Evolutionary conservation across 805 yeast species (phyloP).

Genomic region (Priceomyces medius): DNA sequence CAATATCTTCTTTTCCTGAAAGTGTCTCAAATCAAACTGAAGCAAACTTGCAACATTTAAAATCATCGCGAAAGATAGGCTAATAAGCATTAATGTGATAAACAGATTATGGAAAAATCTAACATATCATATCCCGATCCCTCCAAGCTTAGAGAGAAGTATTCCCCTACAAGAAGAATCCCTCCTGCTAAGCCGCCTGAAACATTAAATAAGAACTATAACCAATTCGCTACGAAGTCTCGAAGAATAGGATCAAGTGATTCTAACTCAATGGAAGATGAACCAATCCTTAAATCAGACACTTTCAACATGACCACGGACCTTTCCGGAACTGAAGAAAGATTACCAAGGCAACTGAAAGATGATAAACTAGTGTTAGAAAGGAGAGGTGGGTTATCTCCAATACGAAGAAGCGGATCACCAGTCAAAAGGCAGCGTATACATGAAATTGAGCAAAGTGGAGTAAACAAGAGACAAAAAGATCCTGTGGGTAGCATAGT

Average conservation of each 20-base stretch:
- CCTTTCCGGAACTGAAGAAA: not conserved
- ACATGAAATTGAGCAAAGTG: conserved; percentile 24
- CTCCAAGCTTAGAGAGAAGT: conserved; percentile 7
- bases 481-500: not conserved
- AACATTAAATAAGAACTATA: conserved; percentile 4
- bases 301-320: not conserved
- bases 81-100: not conserved
- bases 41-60: not conserved
- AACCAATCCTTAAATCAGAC: not conserved
- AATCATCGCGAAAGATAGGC: not conserved
- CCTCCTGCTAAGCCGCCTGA: conserved; percentile 5
- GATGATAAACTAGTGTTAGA: not conserved
- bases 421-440: conserved; percentile 33
- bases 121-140: conserved; percentile 5
- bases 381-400: conserved; percentile 14
- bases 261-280: not conserved
- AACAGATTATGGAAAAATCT: not conserved
- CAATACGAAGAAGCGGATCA: conserved; percentile 34
- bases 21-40: no score
- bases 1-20: no score
- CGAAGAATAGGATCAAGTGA: conserved; percentile 3
- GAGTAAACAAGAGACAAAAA: conserved; percentile 19
- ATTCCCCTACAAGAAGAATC: conserved; percentile 10
- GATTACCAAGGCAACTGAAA: not conserved
- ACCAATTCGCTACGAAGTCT: conserved; percentile 8